These are phyloP conservation scores for Tolypocladium amazonense DNA, from an alignment of 2,329 filamentous ascomycete genomes.

Conservation along the genomic window DNA sequence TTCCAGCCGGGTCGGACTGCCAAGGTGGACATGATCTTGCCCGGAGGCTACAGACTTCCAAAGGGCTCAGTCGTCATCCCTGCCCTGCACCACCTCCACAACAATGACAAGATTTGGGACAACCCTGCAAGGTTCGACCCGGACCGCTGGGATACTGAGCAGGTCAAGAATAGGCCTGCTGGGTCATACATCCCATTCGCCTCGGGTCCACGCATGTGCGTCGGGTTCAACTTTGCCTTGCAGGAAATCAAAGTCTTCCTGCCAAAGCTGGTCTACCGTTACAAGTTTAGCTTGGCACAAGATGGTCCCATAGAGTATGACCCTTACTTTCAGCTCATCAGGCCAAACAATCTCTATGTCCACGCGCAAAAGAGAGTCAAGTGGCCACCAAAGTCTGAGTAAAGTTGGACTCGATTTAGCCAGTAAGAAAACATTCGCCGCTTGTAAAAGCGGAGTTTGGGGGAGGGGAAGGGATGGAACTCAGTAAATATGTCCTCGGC, in stretches of 20 bases:
- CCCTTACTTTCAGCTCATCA: constrained; percentile 47
- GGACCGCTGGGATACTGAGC: constrained; percentile 45
- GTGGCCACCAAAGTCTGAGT: constrained; percentile 27
- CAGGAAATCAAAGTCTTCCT: constrained; percentile 50
- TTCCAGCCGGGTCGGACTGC: constrained; percentile 51
- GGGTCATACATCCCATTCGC: constrained; percentile 49
- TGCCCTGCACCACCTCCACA: constrained; percentile 38
- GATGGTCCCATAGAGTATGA: constrained; percentile 45
- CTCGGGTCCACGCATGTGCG: constrained; percentile 44
- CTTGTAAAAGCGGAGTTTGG: background rate
- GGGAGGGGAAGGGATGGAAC: background rate
- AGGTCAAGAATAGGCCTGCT: constrained; percentile 33
- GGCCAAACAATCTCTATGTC: constrained; percentile 19
- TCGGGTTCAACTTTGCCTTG: constrained; percentile 55
- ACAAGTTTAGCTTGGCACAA: constrained; percentile 41
- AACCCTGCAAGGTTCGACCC: constrained; percentile 48
- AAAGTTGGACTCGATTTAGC: background rate
- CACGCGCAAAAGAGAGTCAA: constrained; percentile 34
- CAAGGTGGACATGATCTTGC: constrained; percentile 43
- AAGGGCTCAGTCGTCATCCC: constrained; percentile 41
- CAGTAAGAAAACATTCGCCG: background rate
- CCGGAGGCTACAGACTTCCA: constrained; percentile 47
- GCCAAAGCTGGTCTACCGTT: constrained; percentile 47
- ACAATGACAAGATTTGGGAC: constrained; percentile 45
- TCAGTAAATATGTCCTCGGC: background rate